These are phyloP conservation scores for Metschnikowia cubensis DNA, from an alignment of 805 yeast genomes.

Conservation along the genomic window DNA sequence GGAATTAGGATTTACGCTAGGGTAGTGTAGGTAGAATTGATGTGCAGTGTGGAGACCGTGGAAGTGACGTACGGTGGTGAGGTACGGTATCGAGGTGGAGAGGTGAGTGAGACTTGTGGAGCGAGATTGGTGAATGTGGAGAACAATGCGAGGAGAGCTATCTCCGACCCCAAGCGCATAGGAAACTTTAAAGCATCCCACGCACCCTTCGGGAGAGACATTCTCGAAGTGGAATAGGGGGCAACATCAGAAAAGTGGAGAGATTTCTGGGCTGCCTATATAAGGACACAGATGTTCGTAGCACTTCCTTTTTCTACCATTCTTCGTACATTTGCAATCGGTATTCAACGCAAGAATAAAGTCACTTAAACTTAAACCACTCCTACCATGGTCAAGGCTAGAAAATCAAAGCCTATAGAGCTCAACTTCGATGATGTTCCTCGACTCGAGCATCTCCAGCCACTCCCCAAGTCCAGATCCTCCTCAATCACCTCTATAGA, in stretches of 20 bases:
- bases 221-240: neutral
- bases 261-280: neutral
- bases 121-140: neutral
- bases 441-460: slow-evolving; percentile 34
- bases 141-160: slow-evolving; percentile 1
- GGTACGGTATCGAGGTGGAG: too few relatives aligned
- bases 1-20: too few relatives aligned
- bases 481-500: slow-evolving; percentile 38
- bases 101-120: neutral
- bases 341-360: too few relatives aligned
- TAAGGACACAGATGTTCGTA: neutral
- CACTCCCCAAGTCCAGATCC: slow-evolving; percentile 37
- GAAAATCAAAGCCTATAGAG: slow-evolving; percentile 20
- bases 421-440: slow-evolving; percentile 39
- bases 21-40: too few relatives aligned
- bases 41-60: too few relatives aligned
- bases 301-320: too few relatives aligned
- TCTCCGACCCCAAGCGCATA: neutral
- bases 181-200: slow-evolving; percentile 5
- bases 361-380: neutral
- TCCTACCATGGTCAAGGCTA: slow-evolving; percentile 22
- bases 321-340: too few relatives aligned
- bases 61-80: too few relatives aligned
- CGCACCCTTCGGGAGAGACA: neutral
- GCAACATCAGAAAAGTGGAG: neutral